phyloP scores from a whole-genome alignment of 306 rosid species.

The Comarum palustre region DNA sequence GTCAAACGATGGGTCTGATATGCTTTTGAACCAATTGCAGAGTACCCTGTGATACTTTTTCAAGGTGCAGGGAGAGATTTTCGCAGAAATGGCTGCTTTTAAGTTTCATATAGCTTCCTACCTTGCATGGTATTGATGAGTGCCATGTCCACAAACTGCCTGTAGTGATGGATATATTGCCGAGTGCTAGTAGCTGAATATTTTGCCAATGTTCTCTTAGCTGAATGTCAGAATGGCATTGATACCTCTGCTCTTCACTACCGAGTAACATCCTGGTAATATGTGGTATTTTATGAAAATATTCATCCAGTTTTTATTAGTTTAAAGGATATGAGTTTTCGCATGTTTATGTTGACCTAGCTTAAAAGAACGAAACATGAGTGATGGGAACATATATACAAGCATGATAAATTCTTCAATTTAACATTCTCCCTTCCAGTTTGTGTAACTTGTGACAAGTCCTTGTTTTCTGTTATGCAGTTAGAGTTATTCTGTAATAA shows the following conservation, averaged over 20 bases:
- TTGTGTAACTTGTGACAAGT: background rate
- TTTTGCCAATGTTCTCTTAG: background rate
- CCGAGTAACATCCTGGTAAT: conserved; percentile 3
- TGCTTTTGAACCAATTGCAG: conserved; percentile 48
- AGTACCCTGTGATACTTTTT: conserved; percentile 34
- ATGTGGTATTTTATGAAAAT: background rate
- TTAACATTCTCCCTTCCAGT: background rate
- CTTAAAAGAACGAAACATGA: background rate
- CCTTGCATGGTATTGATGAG: conserved; percentile 12
- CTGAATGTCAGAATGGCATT: background rate
- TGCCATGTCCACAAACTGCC: background rate
- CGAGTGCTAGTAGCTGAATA: background rate
- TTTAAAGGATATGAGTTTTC: background rate
- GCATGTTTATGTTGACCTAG: background rate
- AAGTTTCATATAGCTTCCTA: conserved; percentile 13
- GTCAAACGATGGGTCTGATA: conserved; percentile 46
- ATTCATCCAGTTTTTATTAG: background rate
- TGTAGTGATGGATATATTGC: background rate
- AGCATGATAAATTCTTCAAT: background rate
- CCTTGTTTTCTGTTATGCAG: background rate
- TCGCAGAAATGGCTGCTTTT: conserved; percentile 1
- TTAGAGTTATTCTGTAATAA: background rate
- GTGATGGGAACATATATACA: background rate
- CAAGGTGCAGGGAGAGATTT: conserved; percentile 1
- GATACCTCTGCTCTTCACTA: background rate